These are phyloP conservation scores for Hymenotorrendiella dingleyae DNA, from an alignment of 2,329 filamentous ascomycete species.

Conservation along the genomic window DNA sequence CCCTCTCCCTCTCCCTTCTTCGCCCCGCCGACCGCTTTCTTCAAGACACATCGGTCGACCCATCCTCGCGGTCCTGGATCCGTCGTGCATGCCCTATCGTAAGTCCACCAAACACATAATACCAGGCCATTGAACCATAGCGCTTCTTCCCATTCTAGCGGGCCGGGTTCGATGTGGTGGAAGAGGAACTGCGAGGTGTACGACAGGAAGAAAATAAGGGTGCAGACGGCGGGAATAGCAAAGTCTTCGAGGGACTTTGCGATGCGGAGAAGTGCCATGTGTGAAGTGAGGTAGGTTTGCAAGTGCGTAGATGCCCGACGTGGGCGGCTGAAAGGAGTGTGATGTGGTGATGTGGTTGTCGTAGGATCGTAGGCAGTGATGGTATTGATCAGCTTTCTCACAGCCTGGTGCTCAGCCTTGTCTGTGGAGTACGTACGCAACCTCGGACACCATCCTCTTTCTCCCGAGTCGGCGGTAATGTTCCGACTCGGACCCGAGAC, in stretches of 20 bases:
- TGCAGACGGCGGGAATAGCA: constrained; percentile 62
- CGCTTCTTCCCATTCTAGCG: constrained; percentile 50
- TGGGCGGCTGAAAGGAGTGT: too few relatives aligned
- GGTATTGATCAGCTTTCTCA: too few relatives aligned
- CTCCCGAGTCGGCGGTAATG: too few relatives aligned
- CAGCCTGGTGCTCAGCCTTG: too few relatives aligned
- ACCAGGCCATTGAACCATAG: constrained; percentile 62
- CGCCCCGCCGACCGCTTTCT: constrained; percentile 5
- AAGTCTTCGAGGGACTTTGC: constrained; percentile 33
- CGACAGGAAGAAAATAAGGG: constrained; percentile 62
- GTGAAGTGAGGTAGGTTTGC: constrained; percentile 1
- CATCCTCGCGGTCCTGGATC: constrained; percentile 49
- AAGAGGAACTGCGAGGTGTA: constrained; percentile 71
- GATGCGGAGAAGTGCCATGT: constrained; percentile 10
- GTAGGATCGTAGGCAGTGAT: too few relatives aligned
- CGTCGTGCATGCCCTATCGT: constrained; percentile 54
- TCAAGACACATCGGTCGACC: constrained; percentile 13
- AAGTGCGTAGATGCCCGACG: constrained; percentile 4
- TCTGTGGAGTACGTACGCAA: too few relatives aligned
- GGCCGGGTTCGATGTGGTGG: constrained; percentile 52
- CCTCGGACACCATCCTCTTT: too few relatives aligned
- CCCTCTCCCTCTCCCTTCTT: constrained; percentile 22
- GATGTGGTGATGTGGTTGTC: too few relatives aligned
- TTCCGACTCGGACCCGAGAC: too few relatives aligned
- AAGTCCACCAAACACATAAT: constrained; percentile 60